These are phyloP conservation scores for Lasiodiplodia citricola DNA, from an alignment of 2,329 filamentous ascomycete genomes.

Conservation along the genomic window DNA sequence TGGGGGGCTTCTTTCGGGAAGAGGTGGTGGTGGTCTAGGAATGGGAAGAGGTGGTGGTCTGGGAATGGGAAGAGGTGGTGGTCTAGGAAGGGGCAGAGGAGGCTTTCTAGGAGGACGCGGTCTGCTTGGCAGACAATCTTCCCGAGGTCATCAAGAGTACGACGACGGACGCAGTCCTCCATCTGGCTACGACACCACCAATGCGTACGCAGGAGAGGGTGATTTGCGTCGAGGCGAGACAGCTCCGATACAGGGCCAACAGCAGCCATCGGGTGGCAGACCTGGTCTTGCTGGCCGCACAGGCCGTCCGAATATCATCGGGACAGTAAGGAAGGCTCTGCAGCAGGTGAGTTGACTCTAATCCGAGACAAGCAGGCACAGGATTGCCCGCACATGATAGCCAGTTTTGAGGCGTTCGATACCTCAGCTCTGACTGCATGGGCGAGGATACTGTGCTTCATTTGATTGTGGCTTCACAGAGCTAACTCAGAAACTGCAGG, in stretches of 20 bases:
- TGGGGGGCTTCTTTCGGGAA: neutral
- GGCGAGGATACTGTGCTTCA: neutral
- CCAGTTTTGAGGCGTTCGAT: neutral
- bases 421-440: neutral
- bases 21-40: neutral
- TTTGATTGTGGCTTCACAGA: neutral
- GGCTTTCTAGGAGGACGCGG: neutral
- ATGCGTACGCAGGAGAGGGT: neutral
- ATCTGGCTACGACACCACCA: neutral
- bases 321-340: conserved; percentile 14
- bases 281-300: neutral
- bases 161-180: neutral
- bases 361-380: neutral
- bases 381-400: neutral
- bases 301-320: conserved; percentile 5
- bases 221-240: neutral
- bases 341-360: conserved; percentile 5
- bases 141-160: neutral
- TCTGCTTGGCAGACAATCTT: neutral
- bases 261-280: neutral
- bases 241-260: neutral
- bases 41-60: neutral
- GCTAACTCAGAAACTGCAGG: conserved; percentile 12
- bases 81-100: neutral
- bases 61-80: neutral